Conservation (phyloP, 345 rosid species). For the Erodium maritimum region DNA sequence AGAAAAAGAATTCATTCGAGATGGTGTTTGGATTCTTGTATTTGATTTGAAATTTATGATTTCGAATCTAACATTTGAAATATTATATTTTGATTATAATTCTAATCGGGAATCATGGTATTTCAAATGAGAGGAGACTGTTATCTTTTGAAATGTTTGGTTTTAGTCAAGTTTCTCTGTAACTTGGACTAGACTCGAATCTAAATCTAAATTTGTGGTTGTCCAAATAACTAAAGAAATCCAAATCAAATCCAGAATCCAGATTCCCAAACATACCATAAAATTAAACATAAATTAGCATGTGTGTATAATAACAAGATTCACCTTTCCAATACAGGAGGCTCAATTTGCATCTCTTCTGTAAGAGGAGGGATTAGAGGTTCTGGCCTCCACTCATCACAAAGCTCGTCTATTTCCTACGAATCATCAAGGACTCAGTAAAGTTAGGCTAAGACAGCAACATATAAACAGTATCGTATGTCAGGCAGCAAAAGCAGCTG, state of each 20-base stretch:
- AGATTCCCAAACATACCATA: too few species aligned
- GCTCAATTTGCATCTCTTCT: constrained; percentile 53
- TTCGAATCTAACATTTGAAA: too few species aligned
- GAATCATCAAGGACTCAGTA: background rate
- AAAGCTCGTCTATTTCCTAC: constrained; percentile 94
- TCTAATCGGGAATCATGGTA: too few species aligned
- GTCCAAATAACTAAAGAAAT: constrained; percentile 1
- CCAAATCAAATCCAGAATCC: background rate
- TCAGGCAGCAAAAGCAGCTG: background rate
- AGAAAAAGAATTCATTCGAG: background rate
- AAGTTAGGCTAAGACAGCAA: background rate
- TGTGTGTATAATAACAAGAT: constrained; percentile 1
- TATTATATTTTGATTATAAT: too few species aligned
- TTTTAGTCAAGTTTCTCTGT: too few species aligned
- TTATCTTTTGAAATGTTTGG: too few species aligned
- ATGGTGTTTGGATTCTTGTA: too few species aligned
- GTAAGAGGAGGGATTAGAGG: constrained; percentile 72
- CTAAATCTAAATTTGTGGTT: too few species aligned
- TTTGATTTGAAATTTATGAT: too few species aligned
- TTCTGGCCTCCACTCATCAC: constrained; percentile 94
- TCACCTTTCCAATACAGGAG: constrained; percentile 84
- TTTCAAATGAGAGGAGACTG: too few species aligned
- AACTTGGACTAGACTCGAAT: too few species aligned
- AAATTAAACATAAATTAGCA: background rate
- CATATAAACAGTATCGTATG: background rate